Evolutionary conservation across 1,284 basidiomycete genomes (phyloP).

Genomic region (Hymenochaete sp.): DNA sequence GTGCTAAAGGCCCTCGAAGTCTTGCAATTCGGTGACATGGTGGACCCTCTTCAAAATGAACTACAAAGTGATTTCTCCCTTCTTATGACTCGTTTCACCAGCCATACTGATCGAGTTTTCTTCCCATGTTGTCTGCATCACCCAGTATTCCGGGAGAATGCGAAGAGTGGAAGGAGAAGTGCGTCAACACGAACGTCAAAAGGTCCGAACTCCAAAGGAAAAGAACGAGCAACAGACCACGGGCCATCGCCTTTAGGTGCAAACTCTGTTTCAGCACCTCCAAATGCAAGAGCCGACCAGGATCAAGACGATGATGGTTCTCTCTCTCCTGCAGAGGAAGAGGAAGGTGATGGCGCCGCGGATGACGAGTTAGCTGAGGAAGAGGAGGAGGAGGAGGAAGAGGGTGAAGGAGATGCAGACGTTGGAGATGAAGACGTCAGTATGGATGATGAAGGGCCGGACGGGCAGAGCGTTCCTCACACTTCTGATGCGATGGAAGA

Average conservation of each 20-base stretch:
- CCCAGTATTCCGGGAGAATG: slow-evolving; percentile 50
- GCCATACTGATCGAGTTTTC: too few species aligned
- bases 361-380: slow-evolving; percentile 18
- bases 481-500: slow-evolving; percentile 16
- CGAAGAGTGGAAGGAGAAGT: slow-evolving; percentile 45
- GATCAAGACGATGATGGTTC: slow-evolving; percentile 23
- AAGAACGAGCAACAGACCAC: slow-evolving; percentile 21
- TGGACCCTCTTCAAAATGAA: slow-evolving; percentile 61
- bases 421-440: slow-evolving; percentile 16
- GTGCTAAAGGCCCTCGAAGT: slow-evolving; percentile 79
- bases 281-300: slow-evolving; percentile 20
- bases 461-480: slow-evolving; percentile 11
- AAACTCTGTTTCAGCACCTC: slow-evolving; percentile 21
- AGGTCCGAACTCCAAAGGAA: slow-evolving; percentile 29
- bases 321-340: slow-evolving; percentile 22
- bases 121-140: background rate
- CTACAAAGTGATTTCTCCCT: slow-evolving; percentile 44
- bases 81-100: background rate
- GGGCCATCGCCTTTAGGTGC: slow-evolving; percentile 17
- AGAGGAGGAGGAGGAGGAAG: slow-evolving; percentile 19
- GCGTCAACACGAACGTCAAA: slow-evolving; percentile 22
- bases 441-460: slow-evolving; percentile 17
- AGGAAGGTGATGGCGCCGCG: slow-evolving; percentile 17
- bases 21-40: slow-evolving; percentile 72
- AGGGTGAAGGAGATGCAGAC: slow-evolving; percentile 22